phyloP scores from a whole-genome alignment of 2,329 filamentous ascomycete genomes.

The Clonostachys rosea region DNA sequence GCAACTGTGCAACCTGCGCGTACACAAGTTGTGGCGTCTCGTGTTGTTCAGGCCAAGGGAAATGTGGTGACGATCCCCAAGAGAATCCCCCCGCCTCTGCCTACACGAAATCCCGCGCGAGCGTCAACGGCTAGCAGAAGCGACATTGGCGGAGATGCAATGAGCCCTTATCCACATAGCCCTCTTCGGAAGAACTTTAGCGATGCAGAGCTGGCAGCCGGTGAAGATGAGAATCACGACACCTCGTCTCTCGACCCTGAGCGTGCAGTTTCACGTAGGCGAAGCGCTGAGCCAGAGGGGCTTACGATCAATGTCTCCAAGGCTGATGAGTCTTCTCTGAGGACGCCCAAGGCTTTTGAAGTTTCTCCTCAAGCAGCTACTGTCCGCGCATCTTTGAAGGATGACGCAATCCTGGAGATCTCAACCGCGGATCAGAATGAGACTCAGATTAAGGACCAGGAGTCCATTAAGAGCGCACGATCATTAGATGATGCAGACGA shows the following conservation, averaged over 20 bases:
- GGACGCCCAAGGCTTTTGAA: background rate
- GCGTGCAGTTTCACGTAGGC: too few species aligned
- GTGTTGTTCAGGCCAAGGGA: constrained; percentile 67
- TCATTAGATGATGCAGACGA: background rate
- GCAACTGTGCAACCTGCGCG: constrained; percentile 49
- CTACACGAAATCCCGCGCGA: constrained; percentile 70
- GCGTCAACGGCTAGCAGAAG: constrained; percentile 43
- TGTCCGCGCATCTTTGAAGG: background rate
- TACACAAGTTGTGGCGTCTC: constrained; percentile 56
- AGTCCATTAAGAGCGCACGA: too few species aligned
- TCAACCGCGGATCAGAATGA: too few species aligned
- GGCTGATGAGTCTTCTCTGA: background rate
- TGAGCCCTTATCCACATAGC: constrained; percentile 31
- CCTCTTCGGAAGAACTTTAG: constrained; percentile 45
- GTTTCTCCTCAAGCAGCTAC: background rate
- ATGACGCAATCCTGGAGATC: too few species aligned
- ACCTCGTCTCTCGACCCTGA: background rate
- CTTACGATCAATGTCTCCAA: background rate
- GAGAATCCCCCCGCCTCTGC: constrained; percentile 71
- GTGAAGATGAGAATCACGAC: background rate
- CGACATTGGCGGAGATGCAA: constrained; percentile 57
- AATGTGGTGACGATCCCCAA: constrained; percentile 83
- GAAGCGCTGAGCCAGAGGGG: background rate
- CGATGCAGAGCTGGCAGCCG: constrained; percentile 15
- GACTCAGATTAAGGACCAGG: too few species aligned